Conservation (phyloP, 2,329 filamentous ascomycete genomes). For the Paradendryphiella salina region DNA sequence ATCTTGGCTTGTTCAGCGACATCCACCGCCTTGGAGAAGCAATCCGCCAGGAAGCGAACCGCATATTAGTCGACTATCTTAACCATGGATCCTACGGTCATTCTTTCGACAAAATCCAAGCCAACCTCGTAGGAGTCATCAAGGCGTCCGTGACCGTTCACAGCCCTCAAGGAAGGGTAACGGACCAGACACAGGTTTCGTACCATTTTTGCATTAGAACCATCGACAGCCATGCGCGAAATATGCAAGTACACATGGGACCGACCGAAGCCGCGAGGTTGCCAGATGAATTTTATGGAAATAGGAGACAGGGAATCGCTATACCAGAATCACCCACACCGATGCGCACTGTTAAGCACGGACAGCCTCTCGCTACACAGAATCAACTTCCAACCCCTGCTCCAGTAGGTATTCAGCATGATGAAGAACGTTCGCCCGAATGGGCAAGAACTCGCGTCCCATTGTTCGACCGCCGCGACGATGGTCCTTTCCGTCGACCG, state of each 20-base stretch:
- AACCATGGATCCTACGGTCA: slow-evolving; percentile 1
- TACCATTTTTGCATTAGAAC: slow-evolving; percentile 1
- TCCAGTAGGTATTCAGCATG: not conserved
- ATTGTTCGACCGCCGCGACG: not conserved
- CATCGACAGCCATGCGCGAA: not conserved
- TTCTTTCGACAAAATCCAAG: not conserved
- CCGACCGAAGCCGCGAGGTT: not conserved
- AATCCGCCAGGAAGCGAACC: not conserved
- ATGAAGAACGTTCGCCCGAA: slow-evolving; percentile 2
- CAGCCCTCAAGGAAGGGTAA: not conserved
- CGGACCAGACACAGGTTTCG: not conserved
- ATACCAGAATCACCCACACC: not conserved
- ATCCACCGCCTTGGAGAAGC: not conserved
- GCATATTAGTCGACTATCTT: not conserved
- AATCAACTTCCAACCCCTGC: no score
- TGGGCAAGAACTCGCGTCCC: slow-evolving; percentile 5
- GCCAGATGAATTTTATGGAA: not conserved
- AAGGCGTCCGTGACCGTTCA: not conserved
- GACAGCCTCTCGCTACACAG: not conserved
- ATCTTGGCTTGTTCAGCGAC: slow-evolving; percentile 5
- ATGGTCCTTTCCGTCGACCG: slow-evolving; percentile 3
- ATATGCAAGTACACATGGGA: not conserved
- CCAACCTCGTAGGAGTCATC: not conserved
- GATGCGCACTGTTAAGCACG: not conserved
- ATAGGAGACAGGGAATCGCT: not conserved